Conservation (phyloP, 768 basidiomycete genomes). For the Favolaschia claudopus region DNA sequence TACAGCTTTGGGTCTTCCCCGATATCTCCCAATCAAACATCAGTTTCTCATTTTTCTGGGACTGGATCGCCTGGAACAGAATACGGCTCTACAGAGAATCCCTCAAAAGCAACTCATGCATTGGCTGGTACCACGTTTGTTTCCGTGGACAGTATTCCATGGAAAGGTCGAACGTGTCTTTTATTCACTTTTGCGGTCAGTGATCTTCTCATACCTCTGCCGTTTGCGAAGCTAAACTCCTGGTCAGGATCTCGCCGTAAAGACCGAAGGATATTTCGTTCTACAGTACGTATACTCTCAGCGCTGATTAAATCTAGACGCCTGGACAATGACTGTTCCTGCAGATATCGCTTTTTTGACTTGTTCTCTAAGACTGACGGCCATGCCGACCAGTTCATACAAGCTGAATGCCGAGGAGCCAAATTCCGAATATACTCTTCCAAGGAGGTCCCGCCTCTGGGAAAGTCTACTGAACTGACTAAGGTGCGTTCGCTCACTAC, state of each 20-base stretch:
- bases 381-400: slow-evolving; percentile 37
- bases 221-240: neutral
- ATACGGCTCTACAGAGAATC: slow-evolving; percentile 52
- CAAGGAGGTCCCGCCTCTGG: slow-evolving; percentile 54
- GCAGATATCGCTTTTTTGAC: slow-evolving; percentile 49
- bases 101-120: slow-evolving; percentile 53
- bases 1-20: too few relatives aligned
- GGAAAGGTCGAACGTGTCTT: slow-evolving; percentile 61
- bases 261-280: slow-evolving; percentile 70
- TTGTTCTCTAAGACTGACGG: slow-evolving; percentile 37
- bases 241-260: slow-evolving; percentile 76
- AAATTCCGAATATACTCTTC: slow-evolving; percentile 53
- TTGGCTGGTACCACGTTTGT: slow-evolving; percentile 71
- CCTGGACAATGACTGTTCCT: neutral
- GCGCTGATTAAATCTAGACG: neutral
- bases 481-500: slow-evolving; percentile 38
- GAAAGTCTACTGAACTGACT: slow-evolving; percentile 51
- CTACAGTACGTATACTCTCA: slow-evolving; percentile 39
- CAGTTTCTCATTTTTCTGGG: too few relatives aligned
- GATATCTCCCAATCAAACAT: too few relatives aligned
- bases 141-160: slow-evolving; percentile 61
- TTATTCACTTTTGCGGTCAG: slow-evolving; percentile 73
- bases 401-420: slow-evolving; percentile 51
- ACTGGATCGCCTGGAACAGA: slow-evolving; percentile 52
- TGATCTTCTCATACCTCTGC: slow-evolving; percentile 23